These are phyloP conservation scores for Phaeosphaeria sp. DNA, from an alignment of 2,329 filamentous ascomycete species.

Conservation along the genomic window DNA sequence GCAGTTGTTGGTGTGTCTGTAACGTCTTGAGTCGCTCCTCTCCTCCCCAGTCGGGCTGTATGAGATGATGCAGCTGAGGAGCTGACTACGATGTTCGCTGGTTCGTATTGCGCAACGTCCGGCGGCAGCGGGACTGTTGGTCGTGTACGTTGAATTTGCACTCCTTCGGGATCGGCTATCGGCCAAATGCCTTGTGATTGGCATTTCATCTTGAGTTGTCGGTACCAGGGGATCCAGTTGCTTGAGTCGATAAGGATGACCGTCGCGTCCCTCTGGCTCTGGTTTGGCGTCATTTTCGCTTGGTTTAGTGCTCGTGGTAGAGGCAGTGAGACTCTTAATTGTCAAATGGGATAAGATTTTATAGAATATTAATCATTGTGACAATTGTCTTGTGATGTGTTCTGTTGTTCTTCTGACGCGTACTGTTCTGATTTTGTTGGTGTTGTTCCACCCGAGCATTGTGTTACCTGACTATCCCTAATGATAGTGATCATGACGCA, in stretches of 20 bases:
- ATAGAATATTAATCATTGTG: too few relatives aligned
- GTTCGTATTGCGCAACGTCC: background rate
- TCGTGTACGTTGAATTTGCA: background rate
- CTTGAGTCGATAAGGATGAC: slow-evolving; percentile 53
- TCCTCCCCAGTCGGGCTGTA: too few relatives aligned
- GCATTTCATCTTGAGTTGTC: slow-evolving; percentile 1
- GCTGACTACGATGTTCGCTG: background rate
- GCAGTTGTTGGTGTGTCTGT: background rate
- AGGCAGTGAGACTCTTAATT: too few relatives aligned
- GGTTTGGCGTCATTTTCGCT: background rate
- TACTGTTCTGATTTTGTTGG: too few relatives aligned
- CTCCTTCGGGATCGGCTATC: background rate
- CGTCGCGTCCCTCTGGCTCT: slow-evolving; percentile 68
- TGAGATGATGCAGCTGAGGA: background rate
- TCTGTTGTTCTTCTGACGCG: too few relatives aligned
- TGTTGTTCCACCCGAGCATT: too few relatives aligned
- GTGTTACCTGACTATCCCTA: too few relatives aligned
- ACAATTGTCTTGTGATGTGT: too few relatives aligned
- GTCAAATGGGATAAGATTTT: too few relatives aligned
- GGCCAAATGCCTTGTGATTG: background rate
- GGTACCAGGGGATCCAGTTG: background rate
- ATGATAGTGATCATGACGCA: too few relatives aligned
- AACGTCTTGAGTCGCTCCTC: background rate
- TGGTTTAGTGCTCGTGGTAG: too few relatives aligned
- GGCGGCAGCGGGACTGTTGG: background rate